Evolutionary conservation across 495 filamentous ascomycete species (phyloP).

Genomic region (Melanomma pulvis-pyrius): DNA sequence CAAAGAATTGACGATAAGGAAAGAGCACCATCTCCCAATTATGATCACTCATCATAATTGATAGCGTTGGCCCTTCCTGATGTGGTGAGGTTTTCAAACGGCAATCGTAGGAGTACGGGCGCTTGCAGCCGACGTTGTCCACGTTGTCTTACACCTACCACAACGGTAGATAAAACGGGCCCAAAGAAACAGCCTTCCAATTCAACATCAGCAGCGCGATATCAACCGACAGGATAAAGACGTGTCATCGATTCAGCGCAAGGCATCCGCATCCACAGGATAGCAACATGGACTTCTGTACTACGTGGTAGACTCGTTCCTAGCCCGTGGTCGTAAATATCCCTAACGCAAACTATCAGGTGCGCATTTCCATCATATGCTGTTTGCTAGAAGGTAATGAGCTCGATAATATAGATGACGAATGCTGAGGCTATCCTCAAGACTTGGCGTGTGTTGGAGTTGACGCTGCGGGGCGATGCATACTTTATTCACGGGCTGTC

Average conservation of each 20-base stretch:
- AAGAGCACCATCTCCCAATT: too few relatives aligned
- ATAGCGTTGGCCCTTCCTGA: too few relatives aligned
- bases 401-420: not conserved
- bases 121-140: too few relatives aligned
- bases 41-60: too few relatives aligned
- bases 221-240: too few relatives aligned
- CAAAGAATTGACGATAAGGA: too few relatives aligned
- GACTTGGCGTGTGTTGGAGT: not conserved
- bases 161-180: not conserved
- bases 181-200: not conserved
- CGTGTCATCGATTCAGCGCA: constrained; percentile 1
- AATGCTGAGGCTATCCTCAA: not conserved
- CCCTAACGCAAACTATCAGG: not conserved
- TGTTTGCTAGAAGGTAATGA: not conserved
- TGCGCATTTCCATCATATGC: not conserved
- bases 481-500: not conserved
- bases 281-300: too few relatives aligned
- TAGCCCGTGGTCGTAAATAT: not conserved
- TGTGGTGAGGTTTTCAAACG: too few relatives aligned
- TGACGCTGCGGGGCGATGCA: too few relatives aligned
- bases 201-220: not conserved
- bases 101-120: too few relatives aligned
- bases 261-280: not conserved
- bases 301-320: not conserved
- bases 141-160: not conserved